Base-by-base conservation (phyloP, 176 grass and related monocot species). In the Avena eriantha region DNA sequence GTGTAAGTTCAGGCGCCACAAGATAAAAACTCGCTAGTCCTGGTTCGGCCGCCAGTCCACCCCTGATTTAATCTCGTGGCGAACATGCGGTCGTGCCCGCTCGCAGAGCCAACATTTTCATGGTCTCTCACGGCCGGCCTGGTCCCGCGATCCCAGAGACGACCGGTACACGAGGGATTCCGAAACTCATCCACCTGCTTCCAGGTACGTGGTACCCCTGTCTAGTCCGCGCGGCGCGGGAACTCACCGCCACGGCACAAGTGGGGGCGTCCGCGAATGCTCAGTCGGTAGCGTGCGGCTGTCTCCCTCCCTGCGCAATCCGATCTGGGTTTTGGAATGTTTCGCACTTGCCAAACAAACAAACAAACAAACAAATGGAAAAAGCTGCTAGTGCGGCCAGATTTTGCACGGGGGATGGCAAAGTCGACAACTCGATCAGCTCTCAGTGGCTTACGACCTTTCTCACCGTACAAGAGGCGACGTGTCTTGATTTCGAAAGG, bases 271-370 rank as follows among this genome's bases (percentile, higher is more conserved):
- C 5, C 39, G 6, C 5, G 39, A 41, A 41, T 41, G 39, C 39
- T 41, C 39, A 41, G 39, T 41, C 39, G 39, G 39, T 7, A 7
- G 46, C 23, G 46, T 75, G 72, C 22, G 46, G 13, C 2, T 76
- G 47, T 1, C 47, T 50, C 14, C 8, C 35, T 78, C 6, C 22
- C 5, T 3, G 22, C 49, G 35, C 17, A 24, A 29, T 33, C 69
- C 84, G 0, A 69, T 77, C 39, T 22, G 49, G 7, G 69, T 39
- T 33, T 60, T 71, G 51, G 76, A 80, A 71, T 80, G 51, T 86
- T 71, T 58, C 36, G 83, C 50, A 47, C 19, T 56, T 58, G 63
- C 48, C 49, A 79, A 22, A 73, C 73, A 29, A 29, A 29, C 29
- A 29, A 29, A 29, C 29, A 29, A 29, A 29, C 29, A 29, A 29